These are phyloP conservation scores for Pisolithus tinctorius DNA, from an alignment of 768 basidiomycete species.

Conservation along the genomic window DNA sequence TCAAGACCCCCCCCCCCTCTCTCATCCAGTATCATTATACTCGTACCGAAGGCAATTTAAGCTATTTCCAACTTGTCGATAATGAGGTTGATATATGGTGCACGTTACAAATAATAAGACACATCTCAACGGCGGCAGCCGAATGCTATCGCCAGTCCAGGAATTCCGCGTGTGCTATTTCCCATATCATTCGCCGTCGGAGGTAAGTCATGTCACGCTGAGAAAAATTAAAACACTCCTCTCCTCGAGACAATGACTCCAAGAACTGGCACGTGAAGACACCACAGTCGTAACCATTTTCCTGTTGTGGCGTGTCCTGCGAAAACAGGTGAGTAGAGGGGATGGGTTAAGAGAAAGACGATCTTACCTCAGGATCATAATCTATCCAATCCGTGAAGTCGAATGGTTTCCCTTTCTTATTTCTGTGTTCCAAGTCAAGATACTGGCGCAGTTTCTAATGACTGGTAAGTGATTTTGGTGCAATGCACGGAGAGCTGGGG, in stretches of 20 bases:
- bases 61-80: neutral
- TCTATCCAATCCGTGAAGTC: constrained; percentile 83
- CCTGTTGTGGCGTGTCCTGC: constrained; percentile 80
- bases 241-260: constrained; percentile 72
- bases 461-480: neutral
- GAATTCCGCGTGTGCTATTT: constrained; percentile 64
- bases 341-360: constrained; percentile 1
- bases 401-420: constrained; percentile 83
- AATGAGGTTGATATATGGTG: neutral
- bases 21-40: neutral
- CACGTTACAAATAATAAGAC: neutral
- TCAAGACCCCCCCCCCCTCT: too few relatives aligned
- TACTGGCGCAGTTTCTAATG: constrained; percentile 66
- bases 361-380: constrained; percentile 52
- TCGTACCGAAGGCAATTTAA: constrained; percentile 4
- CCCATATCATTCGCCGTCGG: constrained; percentile 85
- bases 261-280: constrained; percentile 94
- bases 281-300: constrained; percentile 93
- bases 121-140: neutral
- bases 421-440: constrained; percentile 72
- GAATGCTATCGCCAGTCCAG: constrained; percentile 40
- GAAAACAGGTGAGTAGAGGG: constrained; percentile 4
- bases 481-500: neutral
- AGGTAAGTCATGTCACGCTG: constrained; percentile 82
- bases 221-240: constrained; percentile 69